Evolutionary conservation across 257 asterid species (phyloP).

Genomic region (Misopates orontium): DNA sequence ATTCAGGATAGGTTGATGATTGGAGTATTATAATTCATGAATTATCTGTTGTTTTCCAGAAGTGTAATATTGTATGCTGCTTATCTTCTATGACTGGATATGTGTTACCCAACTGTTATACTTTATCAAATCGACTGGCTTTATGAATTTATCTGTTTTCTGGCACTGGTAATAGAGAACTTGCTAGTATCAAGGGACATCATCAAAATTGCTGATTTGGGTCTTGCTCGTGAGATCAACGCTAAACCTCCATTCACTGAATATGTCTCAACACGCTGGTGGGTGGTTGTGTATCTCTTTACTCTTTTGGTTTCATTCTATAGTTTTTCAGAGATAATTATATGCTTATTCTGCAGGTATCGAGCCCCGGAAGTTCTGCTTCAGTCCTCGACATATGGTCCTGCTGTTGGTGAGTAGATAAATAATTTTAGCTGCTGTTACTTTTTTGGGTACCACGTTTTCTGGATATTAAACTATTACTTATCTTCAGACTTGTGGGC

Average conservation of each 20-base stretch:
- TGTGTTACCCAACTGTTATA: conserved; percentile 5
- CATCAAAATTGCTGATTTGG: conserved; percentile 92
- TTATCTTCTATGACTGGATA: neutral
- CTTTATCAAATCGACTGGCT: neutral
- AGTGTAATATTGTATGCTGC: neutral
- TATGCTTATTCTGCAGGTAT: conserved; percentile 60
- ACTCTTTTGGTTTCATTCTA: conserved; percentile 13
- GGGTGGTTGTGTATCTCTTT: conserved; percentile 31
- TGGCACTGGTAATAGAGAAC: conserved; percentile 57
- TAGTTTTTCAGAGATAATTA: neutral
- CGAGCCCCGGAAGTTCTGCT: conserved; percentile 98
- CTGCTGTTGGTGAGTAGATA: conserved; percentile 81
- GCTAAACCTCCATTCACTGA: conserved; percentile 91
- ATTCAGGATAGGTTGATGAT: conserved; percentile 1
- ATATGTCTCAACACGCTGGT: conserved; percentile 98
- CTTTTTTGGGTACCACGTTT: neutral
- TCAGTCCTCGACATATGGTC: conserved; percentile 76
- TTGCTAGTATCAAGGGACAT: conserved; percentile 80
- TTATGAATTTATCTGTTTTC: neutral
- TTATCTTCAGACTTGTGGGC: conserved; percentile 89
- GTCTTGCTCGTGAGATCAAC: conserved; percentile 94
- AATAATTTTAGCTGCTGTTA: conserved; percentile 3
- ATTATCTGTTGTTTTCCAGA: neutral
- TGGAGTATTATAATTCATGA: neutral
- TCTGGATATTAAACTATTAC: neutral